A percentile compares a stretch with the other conserved stretches of the same genome.
phyloP scores from a whole-genome alignment of 768 basidiomycete species.

The Lactarius hengduanensis region DNA sequence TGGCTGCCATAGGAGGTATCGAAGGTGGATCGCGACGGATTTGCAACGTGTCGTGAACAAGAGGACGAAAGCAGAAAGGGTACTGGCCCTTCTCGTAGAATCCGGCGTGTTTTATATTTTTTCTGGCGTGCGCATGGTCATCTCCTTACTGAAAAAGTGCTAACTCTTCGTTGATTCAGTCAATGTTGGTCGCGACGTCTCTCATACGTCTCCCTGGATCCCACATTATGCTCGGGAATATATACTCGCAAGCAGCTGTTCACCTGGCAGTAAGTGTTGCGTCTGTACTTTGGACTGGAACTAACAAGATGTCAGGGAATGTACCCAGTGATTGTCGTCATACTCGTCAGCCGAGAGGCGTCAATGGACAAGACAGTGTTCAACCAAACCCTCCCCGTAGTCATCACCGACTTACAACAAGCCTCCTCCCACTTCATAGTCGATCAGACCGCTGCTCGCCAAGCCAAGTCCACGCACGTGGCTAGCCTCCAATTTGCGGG shows the following conservation, averaged over 20 bases:
- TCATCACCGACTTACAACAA: background rate
- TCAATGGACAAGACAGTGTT: background rate
- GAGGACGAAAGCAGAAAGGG: background rate
- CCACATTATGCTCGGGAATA: background rate
- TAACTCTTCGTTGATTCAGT: background rate
- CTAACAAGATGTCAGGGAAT: background rate
- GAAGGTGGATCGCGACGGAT: background rate
- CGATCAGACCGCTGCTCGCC: background rate
- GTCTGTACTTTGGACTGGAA: too few relatives aligned
- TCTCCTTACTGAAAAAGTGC: background rate
- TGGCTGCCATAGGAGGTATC: background rate
- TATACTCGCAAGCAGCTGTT: background rate
- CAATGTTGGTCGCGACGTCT: background rate
- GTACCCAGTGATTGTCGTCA: background rate
- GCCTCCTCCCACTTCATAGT: background rate
- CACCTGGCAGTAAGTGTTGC: background rate
- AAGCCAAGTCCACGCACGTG: background rate
- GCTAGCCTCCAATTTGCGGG: background rate
- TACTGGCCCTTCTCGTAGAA: background rate
- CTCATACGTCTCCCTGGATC: slow-evolving; percentile 4
- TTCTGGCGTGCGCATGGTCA: background rate
- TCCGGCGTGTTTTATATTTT: background rate
- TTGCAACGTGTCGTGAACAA: background rate
- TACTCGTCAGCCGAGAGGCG: background rate
- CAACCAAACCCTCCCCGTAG: background rate